Evolutionary conservation across 1,284 basidiomycete species (phyloP).

Genomic region (Sanghuangporus weigelae): DNA sequence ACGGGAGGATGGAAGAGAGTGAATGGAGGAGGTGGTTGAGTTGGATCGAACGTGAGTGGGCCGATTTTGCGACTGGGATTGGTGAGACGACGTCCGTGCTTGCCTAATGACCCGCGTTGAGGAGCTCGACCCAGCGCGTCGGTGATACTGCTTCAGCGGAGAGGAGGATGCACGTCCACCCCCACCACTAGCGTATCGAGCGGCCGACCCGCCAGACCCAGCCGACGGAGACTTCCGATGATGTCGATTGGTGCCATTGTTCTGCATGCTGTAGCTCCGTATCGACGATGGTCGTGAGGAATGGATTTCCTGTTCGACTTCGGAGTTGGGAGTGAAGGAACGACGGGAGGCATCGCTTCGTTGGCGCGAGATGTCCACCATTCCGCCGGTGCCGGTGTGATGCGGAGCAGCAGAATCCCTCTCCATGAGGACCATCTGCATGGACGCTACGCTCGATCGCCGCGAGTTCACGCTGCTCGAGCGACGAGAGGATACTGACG

Average conservation of each 20-base stretch:
- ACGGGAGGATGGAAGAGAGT: conserved; percentile 66
- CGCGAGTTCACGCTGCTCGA: conserved; percentile 81
- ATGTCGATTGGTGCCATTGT: conserved; percentile 25
- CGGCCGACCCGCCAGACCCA: conserved; percentile 61
- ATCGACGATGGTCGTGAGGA: conserved; percentile 72
- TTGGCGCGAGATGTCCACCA: conserved; percentile 34
- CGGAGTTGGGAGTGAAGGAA: conserved; percentile 72
- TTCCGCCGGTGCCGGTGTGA: conserved; percentile 39
- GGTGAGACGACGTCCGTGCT: conserved; percentile 30
- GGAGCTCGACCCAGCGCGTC: conserved; percentile 65
- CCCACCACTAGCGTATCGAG: conserved; percentile 44
- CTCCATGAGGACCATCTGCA: conserved; percentile 49
- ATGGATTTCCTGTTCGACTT: conserved; percentile 57
- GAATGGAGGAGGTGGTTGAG: conserved; percentile 67
- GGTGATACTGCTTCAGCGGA: conserved; percentile 66
- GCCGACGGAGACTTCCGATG: conserved; percentile 72
- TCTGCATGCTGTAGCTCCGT: conserved; percentile 54
- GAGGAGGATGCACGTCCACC: conserved; percentile 32
- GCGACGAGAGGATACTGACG: conserved; percentile 64
- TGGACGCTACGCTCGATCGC: conserved; percentile 63
- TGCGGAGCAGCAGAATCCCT: conserved; percentile 21
- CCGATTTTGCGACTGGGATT: conserved; percentile 25
- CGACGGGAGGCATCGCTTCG: conserved; percentile 46
- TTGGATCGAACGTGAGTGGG: conserved; percentile 58
- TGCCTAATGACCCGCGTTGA: conserved; percentile 75